Percentiles rank a stretch among this genome's conserved stretches.
These are phyloP conservation scores for Stereum hirsutum DNA, from an alignment of 1,284 basidiomycete species.

Conservation along the genomic window DNA sequence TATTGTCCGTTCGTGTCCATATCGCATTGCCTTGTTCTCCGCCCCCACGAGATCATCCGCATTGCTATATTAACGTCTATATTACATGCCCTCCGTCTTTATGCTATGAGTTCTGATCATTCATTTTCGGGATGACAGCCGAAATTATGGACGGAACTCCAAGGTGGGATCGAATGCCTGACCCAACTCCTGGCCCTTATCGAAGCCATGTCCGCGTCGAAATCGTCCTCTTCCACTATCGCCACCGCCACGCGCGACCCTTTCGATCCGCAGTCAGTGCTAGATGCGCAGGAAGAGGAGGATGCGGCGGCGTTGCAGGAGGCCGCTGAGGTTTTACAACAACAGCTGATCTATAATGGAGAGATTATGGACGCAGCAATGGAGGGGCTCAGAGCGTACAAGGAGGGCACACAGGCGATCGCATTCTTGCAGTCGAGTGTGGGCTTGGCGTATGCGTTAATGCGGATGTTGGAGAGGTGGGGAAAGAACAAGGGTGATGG, in stretches of 20 bases:
- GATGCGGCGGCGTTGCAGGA: conserved; percentile 57
- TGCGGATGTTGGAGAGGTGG: conserved; percentile 85
- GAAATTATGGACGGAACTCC: conserved; percentile 86
- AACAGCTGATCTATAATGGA: conserved; percentile 89
- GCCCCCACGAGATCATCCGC: too few species aligned
- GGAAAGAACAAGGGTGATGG: conserved; percentile 53
- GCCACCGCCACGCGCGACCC: too few species aligned
- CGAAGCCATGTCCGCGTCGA: conserved; percentile 43
- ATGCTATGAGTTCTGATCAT: conserved; percentile 2
- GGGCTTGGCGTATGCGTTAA: conserved; percentile 71
- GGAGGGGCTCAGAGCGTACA: conserved; percentile 68
- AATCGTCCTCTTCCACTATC: conserved; percentile 8
- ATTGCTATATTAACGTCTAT: too few species aligned
- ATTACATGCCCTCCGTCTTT: too few species aligned
- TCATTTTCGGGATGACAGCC: conserved; percentile 40
- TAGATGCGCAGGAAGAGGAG: conserved; percentile 9
- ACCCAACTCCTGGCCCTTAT: conserved; percentile 83
- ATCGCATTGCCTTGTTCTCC: too few species aligned
- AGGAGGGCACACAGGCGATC: conserved; percentile 59
- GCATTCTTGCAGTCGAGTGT: conserved; percentile 82
- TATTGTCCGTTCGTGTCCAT: too few species aligned
- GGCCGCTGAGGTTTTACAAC: conserved; percentile 71
- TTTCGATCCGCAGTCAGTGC: too few species aligned
- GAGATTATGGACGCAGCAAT: conserved; percentile 84
- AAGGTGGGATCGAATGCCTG: conserved; percentile 89